Evolutionary conservation across 2,329 filamentous ascomycete genomes (phyloP).

Genomic region (Hypoxylon sp.): DNA sequence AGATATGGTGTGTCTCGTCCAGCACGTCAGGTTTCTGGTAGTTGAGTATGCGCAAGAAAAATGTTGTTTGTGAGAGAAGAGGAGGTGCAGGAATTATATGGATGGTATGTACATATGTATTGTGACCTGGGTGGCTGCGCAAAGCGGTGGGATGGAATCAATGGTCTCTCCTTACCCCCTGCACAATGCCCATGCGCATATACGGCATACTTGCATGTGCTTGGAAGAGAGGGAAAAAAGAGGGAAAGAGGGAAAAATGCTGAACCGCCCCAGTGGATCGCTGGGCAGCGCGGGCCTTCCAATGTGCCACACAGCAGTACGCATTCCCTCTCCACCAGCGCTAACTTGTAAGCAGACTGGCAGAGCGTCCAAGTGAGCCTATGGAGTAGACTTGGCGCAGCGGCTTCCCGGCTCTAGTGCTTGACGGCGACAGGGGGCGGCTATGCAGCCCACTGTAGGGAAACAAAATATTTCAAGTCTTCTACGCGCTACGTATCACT

Average conservation of each 20-base stretch:
- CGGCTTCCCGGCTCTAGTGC: slow-evolving; percentile 16
- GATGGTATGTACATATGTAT: slow-evolving; percentile 17
- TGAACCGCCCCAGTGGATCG: slow-evolving; percentile 29
- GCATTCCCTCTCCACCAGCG: background rate
- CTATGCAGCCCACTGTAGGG: slow-evolving; percentile 15
- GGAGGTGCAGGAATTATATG: slow-evolving; percentile 25
- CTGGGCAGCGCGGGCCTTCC: background rate
- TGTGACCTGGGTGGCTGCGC: slow-evolving; percentile 31
- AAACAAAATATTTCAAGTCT: background rate
- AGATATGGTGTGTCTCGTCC: background rate
- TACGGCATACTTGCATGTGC: background rate
- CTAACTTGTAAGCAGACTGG: too few species aligned
- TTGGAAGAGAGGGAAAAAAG: background rate
- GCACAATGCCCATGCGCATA: slow-evolving; percentile 6
- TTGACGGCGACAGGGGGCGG: slow-evolving; percentile 29
- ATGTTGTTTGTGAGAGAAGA: slow-evolving; percentile 1
- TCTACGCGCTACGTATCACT: slow-evolving; percentile 7
- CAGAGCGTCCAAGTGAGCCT: slow-evolving; percentile 16
- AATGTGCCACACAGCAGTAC: slow-evolving; percentile 15
- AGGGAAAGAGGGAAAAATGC: background rate
- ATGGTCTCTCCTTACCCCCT: slow-evolving; percentile 5
- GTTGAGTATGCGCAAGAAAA: slow-evolving; percentile 17
- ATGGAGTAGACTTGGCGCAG: slow-evolving; percentile 25
- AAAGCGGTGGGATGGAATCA: slow-evolving; percentile 29
- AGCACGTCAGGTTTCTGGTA: slow-evolving; percentile 1